Conservation (phyloP, 805 yeast species). For the Phaffomyces opuntiae region DNA sequence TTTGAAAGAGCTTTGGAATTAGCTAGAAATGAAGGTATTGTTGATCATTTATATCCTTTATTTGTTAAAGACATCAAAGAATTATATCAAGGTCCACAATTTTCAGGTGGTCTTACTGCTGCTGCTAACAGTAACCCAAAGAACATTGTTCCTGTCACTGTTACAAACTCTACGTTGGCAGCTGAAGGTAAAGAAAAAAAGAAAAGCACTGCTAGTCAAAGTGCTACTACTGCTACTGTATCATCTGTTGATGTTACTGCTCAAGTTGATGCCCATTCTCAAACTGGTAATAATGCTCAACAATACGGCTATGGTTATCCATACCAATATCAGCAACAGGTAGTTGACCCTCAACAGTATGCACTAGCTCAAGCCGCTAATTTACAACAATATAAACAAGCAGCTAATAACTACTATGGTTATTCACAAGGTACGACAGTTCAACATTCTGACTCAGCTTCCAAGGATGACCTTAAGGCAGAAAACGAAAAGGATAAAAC, state of each 20-base stretch:
- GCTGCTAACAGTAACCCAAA: constrained; percentile 24
- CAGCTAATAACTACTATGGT: constrained; percentile 3
- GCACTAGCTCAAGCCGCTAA: not conserved
- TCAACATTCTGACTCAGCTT: not conserved
- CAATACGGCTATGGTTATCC: constrained; percentile 9
- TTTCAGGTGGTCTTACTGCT: constrained; percentile 25
- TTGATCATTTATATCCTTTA: constrained; percentile 48
- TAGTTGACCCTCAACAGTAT: constrained; percentile 5
- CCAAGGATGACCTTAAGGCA: not conserved
- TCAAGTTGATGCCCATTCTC: constrained; percentile 2
- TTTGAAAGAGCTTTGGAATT: constrained; percentile 63
- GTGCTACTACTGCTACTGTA: too few relatives aligned
- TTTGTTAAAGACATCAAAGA: constrained; percentile 60
- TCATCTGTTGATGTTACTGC: not conserved
- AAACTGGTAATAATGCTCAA: not conserved
- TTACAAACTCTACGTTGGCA: constrained; percentile 19
- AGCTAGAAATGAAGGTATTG: constrained; percentile 63
- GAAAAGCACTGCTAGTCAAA: not conserved
- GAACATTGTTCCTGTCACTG: constrained; percentile 23
- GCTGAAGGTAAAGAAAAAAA: constrained; percentile 17
- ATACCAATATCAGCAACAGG: constrained; percentile 12
- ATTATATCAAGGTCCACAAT: constrained; percentile 24
- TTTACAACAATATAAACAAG: constrained; percentile 7
- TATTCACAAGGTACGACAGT: constrained; percentile 4
- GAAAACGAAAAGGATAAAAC: not conserved